Conservation (phyloP, 768 basidiomycete species). For the Candolleomyces aberdarensis region DNA sequence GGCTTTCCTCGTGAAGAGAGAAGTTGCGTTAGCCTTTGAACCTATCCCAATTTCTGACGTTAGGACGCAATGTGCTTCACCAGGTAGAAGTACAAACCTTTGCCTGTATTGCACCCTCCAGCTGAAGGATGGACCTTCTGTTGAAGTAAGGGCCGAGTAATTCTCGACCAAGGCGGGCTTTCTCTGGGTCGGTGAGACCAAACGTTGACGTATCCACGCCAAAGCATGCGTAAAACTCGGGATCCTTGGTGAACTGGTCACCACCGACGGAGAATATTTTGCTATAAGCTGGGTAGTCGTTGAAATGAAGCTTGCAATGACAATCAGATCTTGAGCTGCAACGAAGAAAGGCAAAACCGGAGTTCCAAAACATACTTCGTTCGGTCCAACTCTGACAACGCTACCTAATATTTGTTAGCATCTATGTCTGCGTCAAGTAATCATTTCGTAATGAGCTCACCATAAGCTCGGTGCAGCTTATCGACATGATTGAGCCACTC, state of each 20-base stretch:
- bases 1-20: slow-evolving; percentile 17
- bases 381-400: slow-evolving; percentile 38
- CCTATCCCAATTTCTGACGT: slow-evolving; percentile 17
- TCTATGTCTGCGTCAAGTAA: background rate
- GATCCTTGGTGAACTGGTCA: slow-evolving; percentile 35
- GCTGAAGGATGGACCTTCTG: slow-evolving; percentile 30
- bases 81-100: slow-evolving; percentile 20
- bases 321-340: background rate
- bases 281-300: slow-evolving; percentile 28
- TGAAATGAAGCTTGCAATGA: slow-evolving; percentile 34
- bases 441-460: slow-evolving; percentile 15
- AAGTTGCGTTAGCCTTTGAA: slow-evolving; percentile 26
- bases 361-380: slow-evolving; percentile 25
- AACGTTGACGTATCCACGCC: slow-evolving; percentile 32
- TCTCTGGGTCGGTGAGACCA: slow-evolving; percentile 29
- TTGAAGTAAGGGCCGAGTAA: slow-evolving; percentile 36
- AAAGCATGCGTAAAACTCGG: slow-evolving; percentile 35
- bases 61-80: background rate
- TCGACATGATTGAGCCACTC: slow-evolving; percentile 27
- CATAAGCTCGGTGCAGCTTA: slow-evolving; percentile 29
- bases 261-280: slow-evolving; percentile 33
- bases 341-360: background rate
- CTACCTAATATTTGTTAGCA: slow-evolving; percentile 21
- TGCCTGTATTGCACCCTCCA: slow-evolving; percentile 30
- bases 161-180: slow-evolving; percentile 28